A percentile compares a stretch with the other conserved stretches of the same genome.
Evolutionary conservation across 106 monocot species (phyloP).

Genomic region (Phalaenopsis aphrodite): DNA sequence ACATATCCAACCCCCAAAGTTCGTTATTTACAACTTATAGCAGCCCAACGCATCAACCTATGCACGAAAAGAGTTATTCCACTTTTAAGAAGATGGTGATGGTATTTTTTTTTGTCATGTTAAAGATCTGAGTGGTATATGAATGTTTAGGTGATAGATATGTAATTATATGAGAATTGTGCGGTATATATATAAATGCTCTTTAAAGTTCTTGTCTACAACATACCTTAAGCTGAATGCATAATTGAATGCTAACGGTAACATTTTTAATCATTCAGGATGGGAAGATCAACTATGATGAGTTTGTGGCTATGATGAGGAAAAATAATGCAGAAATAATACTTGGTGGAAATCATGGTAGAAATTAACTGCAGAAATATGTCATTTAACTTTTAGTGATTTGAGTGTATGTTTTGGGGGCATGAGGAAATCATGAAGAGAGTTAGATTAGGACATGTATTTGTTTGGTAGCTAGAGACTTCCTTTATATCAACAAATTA

Average conservation of each 20-base stretch:
- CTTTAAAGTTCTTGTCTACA: background rate
- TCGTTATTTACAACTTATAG: no score
- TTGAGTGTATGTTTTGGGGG: background rate
- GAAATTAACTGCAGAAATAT: background rate
- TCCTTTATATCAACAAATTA: background rate
- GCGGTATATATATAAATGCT: no score
- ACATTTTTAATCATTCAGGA: slow-evolving; percentile 19
- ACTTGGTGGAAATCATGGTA: background rate
- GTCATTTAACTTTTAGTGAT: background rate
- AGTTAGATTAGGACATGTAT: background rate
- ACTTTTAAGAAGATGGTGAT: no score
- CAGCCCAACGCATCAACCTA: no score
- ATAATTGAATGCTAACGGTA: background rate
- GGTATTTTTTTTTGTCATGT: no score
- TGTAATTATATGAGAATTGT: no score
- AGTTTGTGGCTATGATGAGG: slow-evolving; percentile 61
- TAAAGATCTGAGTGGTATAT: no score
- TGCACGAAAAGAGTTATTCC: no score
- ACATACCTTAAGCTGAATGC: background rate
- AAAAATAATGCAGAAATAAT: slow-evolving; percentile 23
- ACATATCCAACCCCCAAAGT: no score
- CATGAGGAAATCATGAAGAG: no score
- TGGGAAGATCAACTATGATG: slow-evolving; percentile 41
- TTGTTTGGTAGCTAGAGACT: background rate
- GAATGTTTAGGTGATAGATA: no score